Evolutionary conservation across 179 eudicot species (phyloP), one percentile per base, ranked within the genome.

Genomic region (Vitellaria paradoxa): DNA sequence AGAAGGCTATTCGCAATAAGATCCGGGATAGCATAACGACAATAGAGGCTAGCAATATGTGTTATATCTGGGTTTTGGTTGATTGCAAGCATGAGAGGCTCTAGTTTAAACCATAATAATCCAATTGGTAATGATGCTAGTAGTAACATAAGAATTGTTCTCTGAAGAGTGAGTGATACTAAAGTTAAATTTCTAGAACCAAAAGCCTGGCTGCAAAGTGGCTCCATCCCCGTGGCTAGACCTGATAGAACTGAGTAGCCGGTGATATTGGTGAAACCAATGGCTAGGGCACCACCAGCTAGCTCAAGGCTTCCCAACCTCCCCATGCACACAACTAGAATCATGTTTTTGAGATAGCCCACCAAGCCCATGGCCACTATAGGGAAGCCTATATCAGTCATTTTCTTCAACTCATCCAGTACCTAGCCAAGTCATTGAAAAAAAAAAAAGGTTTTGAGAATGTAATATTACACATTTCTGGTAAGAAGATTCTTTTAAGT

Each of bases 261-360:
- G 12, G 89, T 91, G 52, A 94, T 94, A 82, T 94, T 94, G 76
- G 97, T 86, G 87, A 94, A 92, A 50, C 98, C 97, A 56, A 94
- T 92, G 80, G 98, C 98, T 82, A 94, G 82, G 73, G 98, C 92
- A 52, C 97, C 97, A n/a, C 97, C 98, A 13, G 98, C 98, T 60
- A 94, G 92, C 79, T 94, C 97, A 18, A 88, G 77, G 81, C 91
- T 91, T 26, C 98, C 98, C 56, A 94, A 83, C 86, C 85, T 88
- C 65, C 97, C 98, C 92, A 92, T 91, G 90, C 92, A 94, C 55
- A 86, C 84, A 53, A 94, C 96, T 77, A 84, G 79, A 79, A 91
- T 87, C 94, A 94, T 87, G 83, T 85, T 92, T 76, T 85, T 91
- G 64, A 91, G 81, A 72, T 92, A 94, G 78, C 73, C 70, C 23